These are phyloP conservation scores for Trichoderma atroviride DNA, from an alignment of 2,329 filamentous ascomycete genomes.

Conservation along the genomic window DNA sequence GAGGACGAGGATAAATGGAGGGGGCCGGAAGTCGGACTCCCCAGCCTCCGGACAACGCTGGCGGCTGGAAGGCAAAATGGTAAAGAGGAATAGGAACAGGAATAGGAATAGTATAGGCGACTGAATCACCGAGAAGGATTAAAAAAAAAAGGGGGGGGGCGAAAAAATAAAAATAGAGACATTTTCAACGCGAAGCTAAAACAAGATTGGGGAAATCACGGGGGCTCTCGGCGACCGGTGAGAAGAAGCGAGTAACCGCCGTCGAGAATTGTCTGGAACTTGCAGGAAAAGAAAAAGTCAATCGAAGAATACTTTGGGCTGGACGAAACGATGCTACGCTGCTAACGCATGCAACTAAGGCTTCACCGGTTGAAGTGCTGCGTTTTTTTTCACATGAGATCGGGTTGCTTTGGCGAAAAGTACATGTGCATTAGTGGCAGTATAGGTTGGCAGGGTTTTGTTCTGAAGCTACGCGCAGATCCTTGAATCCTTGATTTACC, in stretches of 20 bases:
- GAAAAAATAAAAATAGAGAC: background rate
- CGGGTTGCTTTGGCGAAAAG: background rate
- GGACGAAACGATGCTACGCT: background rate
- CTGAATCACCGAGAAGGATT: background rate
- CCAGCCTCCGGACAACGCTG: background rate
- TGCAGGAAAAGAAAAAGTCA: background rate
- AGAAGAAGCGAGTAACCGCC: background rate
- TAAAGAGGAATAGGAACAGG: background rate
- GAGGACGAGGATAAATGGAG: background rate
- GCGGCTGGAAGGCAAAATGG: background rate
- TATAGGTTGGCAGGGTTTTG: background rate
- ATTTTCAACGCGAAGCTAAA: conserved; percentile 1
- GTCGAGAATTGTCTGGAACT: conserved; percentile 1
- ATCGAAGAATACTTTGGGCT: background rate
- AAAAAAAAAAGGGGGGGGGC: background rate
- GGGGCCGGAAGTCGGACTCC: background rate
- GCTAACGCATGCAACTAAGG: background rate
- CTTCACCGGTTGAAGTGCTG: background rate
- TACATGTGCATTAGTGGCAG: background rate
- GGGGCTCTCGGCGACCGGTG: conserved; percentile 2
- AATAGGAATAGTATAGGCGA: background rate
- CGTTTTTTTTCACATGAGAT: background rate
- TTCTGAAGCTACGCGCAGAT: conserved; percentile 4
- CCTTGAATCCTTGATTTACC: background rate
- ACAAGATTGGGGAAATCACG: background rate